phyloP scores from a whole-genome alignment of 495 filamentous ascomycete genomes.

The Lineolata rhizophorae region DNA sequence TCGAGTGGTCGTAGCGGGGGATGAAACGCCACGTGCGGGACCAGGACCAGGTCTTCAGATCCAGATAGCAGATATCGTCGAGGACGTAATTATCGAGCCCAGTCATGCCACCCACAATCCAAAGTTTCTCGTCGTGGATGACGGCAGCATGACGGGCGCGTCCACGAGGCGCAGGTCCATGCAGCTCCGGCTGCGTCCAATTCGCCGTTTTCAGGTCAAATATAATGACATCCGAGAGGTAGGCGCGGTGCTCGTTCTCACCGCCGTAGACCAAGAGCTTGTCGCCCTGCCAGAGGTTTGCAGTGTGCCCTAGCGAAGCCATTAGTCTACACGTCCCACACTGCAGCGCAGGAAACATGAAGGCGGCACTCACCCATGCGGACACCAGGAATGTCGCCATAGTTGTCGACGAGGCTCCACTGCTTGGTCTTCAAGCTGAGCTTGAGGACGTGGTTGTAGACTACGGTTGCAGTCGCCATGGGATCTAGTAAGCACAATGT shows the following conservation, averaged over 20 bases:
- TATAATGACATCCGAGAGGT: conserved; percentile 87
- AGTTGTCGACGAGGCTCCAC: conserved; percentile 95
- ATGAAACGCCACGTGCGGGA: conserved; percentile 91
- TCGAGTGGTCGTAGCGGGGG: conserved; percentile 78
- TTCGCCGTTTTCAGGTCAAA: conserved; percentile 83
- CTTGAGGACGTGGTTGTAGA: conserved; percentile 91
- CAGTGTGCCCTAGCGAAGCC: conserved; percentile 72
- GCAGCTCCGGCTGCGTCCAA: conserved; percentile 79
- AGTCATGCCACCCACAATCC: conserved; percentile 76
- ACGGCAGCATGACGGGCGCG: conserved; percentile 84
- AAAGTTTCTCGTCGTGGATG: conserved; percentile 88
- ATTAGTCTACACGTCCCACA: too few species aligned
- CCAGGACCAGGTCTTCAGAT: conserved; percentile 96
- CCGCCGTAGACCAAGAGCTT: conserved; percentile 92
- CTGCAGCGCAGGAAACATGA: background rate
- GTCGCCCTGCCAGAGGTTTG: conserved; percentile 81
- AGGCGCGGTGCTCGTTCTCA: conserved; percentile 90
- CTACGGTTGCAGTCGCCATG: too few species aligned
- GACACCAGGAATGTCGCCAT: conserved; percentile 93
- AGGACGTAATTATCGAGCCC: conserved; percentile 72
- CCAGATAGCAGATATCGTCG: conserved; percentile 88
- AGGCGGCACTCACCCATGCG: conserved; percentile 63
- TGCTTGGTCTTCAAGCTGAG: conserved; percentile 68
- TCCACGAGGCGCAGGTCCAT: conserved; percentile 64
- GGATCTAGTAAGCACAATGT: background rate